phyloP scores from a whole-genome alignment of 305 asterid species.

The Ajuga reptans region DNA sequence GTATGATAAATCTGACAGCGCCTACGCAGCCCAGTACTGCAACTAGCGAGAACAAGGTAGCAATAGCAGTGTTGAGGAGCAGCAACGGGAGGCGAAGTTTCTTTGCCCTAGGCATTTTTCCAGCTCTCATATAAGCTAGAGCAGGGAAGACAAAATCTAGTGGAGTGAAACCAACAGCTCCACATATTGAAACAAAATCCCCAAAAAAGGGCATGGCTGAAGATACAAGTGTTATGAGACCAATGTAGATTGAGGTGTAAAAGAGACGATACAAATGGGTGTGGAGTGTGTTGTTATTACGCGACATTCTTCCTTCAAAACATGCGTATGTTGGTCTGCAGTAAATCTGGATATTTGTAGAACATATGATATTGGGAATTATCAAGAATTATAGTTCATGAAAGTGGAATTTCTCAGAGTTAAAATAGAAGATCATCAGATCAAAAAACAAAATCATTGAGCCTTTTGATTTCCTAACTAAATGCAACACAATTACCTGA shows the following conservation, averaged over 20 bases:
- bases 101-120: constrained; percentile 26
- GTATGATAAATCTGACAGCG: constrained; percentile 38
- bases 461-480: too few relatives aligned
- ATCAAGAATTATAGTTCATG: too few relatives aligned
- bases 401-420: too few relatives aligned
- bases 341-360: constrained; percentile 31
- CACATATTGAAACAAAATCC: constrained; percentile 56
- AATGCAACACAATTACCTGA: constrained; percentile 32
- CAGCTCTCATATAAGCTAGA: constrained; percentile 42
- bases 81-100: constrained; percentile 21
- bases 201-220: constrained; percentile 55
- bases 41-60: constrained; percentile 41
- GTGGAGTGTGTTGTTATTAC: background rate
- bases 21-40: constrained; percentile 53
- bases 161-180: constrained; percentile 59
- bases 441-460: too few relatives aligned
- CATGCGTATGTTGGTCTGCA: constrained; percentile 53
- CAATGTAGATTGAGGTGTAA: constrained; percentile 38
- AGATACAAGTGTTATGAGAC: constrained; percentile 34
- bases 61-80: constrained; percentile 36
- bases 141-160: constrained; percentile 48
- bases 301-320: constrained; percentile 30
- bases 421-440: too few relatives aligned
- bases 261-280: constrained; percentile 20
- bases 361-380: too few relatives aligned